Evolutionary conservation across 352 stramenopile species (phyloP).

Genomic region (Thalassiosira mediterranea): DNA sequence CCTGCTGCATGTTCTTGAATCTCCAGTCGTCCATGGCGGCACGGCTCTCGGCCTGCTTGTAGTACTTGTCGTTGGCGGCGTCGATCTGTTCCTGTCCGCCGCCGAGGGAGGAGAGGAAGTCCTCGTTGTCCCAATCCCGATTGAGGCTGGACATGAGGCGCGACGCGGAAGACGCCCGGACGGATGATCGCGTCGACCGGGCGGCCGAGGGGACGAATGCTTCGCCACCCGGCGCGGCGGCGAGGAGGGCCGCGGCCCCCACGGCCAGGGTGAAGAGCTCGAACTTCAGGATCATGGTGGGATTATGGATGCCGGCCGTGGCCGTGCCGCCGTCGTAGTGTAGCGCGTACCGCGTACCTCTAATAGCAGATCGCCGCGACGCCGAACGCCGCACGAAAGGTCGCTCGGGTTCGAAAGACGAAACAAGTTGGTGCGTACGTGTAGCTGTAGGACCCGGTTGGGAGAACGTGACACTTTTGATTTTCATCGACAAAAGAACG

Average conservation of each 20-base stretch:
- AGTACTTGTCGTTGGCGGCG: slow-evolving; percentile 52
- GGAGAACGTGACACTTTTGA: no score
- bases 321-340: no score
- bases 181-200: not conserved
- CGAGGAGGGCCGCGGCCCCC: slow-evolving; percentile 2
- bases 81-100: slow-evolving; percentile 18
- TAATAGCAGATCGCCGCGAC: no score
- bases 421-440: no score
- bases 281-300: not conserved
- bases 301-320: no score
- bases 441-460: no score
- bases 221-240: not conserved
- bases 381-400: no score
- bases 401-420: no score
- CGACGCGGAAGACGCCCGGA: not conserved
- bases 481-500: no score
- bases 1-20: slow-evolving; percentile 9
- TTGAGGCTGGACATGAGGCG: slow-evolving; percentile 3
- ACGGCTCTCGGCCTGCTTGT: slow-evolving; percentile 27
- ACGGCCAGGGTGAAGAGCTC: not conserved
- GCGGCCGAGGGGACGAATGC: not conserved
- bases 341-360: no score
- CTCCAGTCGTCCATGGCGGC: slow-evolving; percentile 42
- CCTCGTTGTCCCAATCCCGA: slow-evolving; percentile 61
- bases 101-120: slow-evolving; percentile 57